These are phyloP conservation scores for Magnolia changhungtana DNA, from an alignment of 164 flowering plant genomes.

Conservation along the genomic window DNA sequence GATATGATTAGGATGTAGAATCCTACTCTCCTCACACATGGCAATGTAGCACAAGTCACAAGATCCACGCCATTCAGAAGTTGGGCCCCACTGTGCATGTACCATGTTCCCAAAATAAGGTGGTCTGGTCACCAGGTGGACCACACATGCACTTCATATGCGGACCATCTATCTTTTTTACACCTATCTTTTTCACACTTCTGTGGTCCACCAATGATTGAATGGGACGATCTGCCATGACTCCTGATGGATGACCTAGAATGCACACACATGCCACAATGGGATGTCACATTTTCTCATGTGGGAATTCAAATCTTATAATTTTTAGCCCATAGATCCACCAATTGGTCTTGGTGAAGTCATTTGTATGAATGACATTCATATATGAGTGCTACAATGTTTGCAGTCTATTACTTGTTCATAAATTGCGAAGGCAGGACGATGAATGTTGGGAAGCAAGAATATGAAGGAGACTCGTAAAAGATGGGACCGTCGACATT, in stretches of 20 bases:
- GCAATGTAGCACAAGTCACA: too few species aligned
- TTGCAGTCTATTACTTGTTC: slow-evolving; percentile 32
- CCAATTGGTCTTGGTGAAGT: background rate
- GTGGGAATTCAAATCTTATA: too few species aligned
- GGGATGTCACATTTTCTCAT: background rate
- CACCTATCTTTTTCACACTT: too few species aligned
- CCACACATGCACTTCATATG: too few species aligned
- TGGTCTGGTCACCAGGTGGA: too few species aligned
- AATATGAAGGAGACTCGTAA: slow-evolving; percentile 46
- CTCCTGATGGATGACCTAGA: background rate
- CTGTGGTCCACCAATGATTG: too few species aligned
- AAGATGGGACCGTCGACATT: slow-evolving; percentile 43
- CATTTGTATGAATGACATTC: background rate
- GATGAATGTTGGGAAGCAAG: slow-evolving; percentile 24
- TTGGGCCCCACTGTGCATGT: background rate
- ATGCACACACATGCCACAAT: background rate
- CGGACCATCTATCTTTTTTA: too few species aligned
- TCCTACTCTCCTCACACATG: too few species aligned
- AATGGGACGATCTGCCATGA: background rate
- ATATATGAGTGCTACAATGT: background rate
- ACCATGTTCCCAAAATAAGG: background rate
- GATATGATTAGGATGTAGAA: too few species aligned
- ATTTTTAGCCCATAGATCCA: background rate
- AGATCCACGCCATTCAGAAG: too few species aligned
- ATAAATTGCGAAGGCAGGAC: slow-evolving; percentile 44